Base-by-base conservation (phyloP, 176 grass and related monocot genomes). In the Oryza longistaminata region DNA sequence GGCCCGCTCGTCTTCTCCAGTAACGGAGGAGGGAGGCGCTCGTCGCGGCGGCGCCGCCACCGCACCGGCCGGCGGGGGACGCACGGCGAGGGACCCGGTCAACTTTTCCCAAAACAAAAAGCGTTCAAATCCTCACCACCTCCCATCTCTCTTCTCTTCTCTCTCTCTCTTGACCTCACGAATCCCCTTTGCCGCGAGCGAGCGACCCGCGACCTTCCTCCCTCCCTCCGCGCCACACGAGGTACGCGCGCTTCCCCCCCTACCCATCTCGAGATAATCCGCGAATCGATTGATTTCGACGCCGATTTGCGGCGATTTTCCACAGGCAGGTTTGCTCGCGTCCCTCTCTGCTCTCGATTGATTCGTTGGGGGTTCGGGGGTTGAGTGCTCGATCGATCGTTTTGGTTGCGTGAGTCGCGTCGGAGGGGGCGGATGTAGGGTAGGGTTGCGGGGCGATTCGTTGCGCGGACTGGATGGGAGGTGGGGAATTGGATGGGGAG, bases 91-190 rank as follows among this genome's bases (percentile, higher is more conserved):
- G 35, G 35, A 49, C 46, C 3, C 46, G 13, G 46, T 49, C 46
- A 49, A 49, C 5, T 49, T 49, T 49, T 15, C 50, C 50, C 50
- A 7, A 55, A 9, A 0, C 29, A 53, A 53, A 53, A 53, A 19
- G 14, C 4, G 16, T 53, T 53, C 16, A 53, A 53, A 53, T 53
- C 15, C 50, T 71, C 80, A 29, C 70, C 55, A 9, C 3, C 26
- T 16, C 3, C 9, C 3, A 6, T 77, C 21, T 5, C 19, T 12
- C 2, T 24, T n/a, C n/a, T n/a, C n/a, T 13, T 12, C 9, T 24
- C 64, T 34, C 70, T 80, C 26, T 76, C 85, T 40, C 39, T 40
- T 7, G 65, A 76, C n/a, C 76, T 61, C 48, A 5, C 21, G 79
- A 39, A 19, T 10, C 42, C 9, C 42, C 42, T 43, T 43, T 11